phyloP scores from a whole-genome alignment of 2,329 filamentous ascomycete genomes.

The Penicillium sp. region DNA sequence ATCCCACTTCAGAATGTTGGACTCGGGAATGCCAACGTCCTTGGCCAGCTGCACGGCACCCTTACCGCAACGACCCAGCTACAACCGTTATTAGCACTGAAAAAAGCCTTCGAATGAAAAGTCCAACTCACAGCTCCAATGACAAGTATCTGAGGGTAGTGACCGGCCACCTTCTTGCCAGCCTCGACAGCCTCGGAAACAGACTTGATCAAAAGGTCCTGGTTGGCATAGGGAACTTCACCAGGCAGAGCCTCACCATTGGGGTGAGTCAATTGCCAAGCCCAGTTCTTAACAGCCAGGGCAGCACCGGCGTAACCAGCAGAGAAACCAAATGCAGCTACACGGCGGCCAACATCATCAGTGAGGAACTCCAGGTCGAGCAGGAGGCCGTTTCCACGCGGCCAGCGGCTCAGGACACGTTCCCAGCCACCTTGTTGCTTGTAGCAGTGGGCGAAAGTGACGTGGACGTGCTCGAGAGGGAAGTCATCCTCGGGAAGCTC shows the following conservation, averaged over 20 bases:
- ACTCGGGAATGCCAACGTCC: slow-evolving; percentile 65
- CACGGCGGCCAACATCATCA: slow-evolving; percentile 61
- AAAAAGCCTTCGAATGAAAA: neutral
- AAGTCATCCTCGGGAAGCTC: slow-evolving; percentile 67
- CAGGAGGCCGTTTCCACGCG: slow-evolving; percentile 68
- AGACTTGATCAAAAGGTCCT: slow-evolving; percentile 65
- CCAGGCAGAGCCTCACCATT: slow-evolving; percentile 61
- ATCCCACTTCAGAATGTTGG: slow-evolving; percentile 70
- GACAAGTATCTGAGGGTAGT: slow-evolving; percentile 68
- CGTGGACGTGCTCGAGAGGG: slow-evolving; percentile 66
- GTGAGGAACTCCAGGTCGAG: slow-evolving; percentile 83
- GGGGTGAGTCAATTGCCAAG: slow-evolving; percentile 70
- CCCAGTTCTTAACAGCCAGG: slow-evolving; percentile 73
- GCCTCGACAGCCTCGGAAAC: slow-evolving; percentile 66
- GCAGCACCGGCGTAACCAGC: slow-evolving; percentile 72
- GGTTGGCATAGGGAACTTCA: slow-evolving; percentile 58
- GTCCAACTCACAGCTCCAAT: slow-evolving; percentile 61
- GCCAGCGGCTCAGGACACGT: slow-evolving; percentile 71
- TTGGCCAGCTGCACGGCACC: slow-evolving; percentile 77
- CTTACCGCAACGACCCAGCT: slow-evolving; percentile 63
- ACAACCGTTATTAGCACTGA: slow-evolving; percentile 6
- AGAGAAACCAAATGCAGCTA: slow-evolving; percentile 53
- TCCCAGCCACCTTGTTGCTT: slow-evolving; percentile 76
- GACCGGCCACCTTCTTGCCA: slow-evolving; percentile 62
- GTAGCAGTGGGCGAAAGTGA: slow-evolving; percentile 70